These are phyloP conservation scores for Basipetospora chlamydospora DNA, from an alignment of 2,329 filamentous ascomycete species.

Conservation along the genomic window DNA sequence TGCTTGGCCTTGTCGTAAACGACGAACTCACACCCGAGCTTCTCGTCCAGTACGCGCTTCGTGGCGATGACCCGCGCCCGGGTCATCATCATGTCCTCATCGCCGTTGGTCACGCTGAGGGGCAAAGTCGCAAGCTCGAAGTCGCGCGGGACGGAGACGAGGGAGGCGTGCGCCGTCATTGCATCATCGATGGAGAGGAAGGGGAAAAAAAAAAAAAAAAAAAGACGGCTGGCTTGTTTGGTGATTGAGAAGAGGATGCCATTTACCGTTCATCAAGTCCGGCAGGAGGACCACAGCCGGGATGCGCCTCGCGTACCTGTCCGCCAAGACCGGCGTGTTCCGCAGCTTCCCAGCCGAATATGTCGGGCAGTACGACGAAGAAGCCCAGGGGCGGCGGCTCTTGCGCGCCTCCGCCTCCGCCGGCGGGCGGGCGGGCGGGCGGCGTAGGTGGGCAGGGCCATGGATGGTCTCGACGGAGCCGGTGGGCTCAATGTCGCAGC, in stretches of 20 bases:
- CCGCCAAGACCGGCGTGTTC: constrained; percentile 35
- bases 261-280: constrained; percentile 30
- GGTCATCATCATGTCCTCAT: constrained; percentile 25
- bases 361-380: no score
- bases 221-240: neutral
- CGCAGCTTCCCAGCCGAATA: constrained; percentile 26
- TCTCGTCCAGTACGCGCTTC: constrained; percentile 14
- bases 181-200: constrained; percentile 13
- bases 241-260: no score
- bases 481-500: constrained; percentile 8
- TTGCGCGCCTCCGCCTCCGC: constrained; percentile 25
- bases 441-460: constrained; percentile 13
- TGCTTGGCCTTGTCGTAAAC: constrained; percentile 23
- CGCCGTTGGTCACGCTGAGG: constrained; percentile 27
- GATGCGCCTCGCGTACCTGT: constrained; percentile 32
- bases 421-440: constrained; percentile 9
- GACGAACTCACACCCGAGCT: constrained; percentile 16
- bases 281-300: constrained; percentile 33
- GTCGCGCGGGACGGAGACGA: constrained; percentile 29
- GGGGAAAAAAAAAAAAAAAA: neutral
- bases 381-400: no score
- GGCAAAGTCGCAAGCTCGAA: constrained; percentile 27
- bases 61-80: constrained; percentile 11
- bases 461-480: constrained; percentile 12
- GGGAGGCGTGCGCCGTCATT: constrained; percentile 34